Percentiles rank a stretch among this genome's conserved stretches.
phyloP scores from a whole-genome alignment of 148 eudicot species.

The Pharnaceum exiguum region DNA sequence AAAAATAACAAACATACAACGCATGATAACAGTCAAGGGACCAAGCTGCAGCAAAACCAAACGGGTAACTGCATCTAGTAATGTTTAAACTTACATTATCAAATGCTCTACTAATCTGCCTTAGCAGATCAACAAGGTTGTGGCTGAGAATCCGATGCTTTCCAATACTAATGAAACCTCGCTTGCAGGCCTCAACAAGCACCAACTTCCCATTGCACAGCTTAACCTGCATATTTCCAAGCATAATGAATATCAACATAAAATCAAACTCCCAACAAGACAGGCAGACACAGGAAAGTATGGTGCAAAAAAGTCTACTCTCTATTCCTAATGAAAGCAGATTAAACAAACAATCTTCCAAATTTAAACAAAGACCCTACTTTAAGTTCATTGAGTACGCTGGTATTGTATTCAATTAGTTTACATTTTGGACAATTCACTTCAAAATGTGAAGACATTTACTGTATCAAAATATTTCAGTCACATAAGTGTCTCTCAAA shows the following conservation, averaged over 20 bases:
- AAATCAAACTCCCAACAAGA: background rate
- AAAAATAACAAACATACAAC: too few relatives aligned
- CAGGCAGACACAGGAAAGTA: background rate
- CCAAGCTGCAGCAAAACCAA: too few relatives aligned
- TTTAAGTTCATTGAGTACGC: too few relatives aligned
- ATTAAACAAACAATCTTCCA: background rate
- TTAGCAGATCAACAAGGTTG: conserved; percentile 86
- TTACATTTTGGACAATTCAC: too few relatives aligned
- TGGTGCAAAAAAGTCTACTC: background rate
- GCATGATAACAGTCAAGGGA: too few relatives aligned
- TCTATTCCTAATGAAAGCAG: background rate
- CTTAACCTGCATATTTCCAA: conserved; percentile 55
- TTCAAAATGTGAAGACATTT: too few relatives aligned
- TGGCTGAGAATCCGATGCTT: conserved; percentile 86
- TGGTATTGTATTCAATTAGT: too few relatives aligned
- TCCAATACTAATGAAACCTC: conserved; percentile 74
- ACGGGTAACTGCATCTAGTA: too few relatives aligned
- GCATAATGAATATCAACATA: conserved; percentile 4
- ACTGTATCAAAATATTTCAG: too few relatives aligned
- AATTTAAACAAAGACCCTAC: background rate
- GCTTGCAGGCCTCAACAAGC: conserved; percentile 74
- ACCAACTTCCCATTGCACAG: conserved; percentile 89
- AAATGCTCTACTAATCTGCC: conserved; percentile 90
- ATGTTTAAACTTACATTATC: conserved; percentile 61
- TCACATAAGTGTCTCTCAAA: too few relatives aligned